These are phyloP conservation scores for Novymonas esmeraldas DNA, from an alignment of 208 protist genomes.

Conservation along the genomic window DNA sequence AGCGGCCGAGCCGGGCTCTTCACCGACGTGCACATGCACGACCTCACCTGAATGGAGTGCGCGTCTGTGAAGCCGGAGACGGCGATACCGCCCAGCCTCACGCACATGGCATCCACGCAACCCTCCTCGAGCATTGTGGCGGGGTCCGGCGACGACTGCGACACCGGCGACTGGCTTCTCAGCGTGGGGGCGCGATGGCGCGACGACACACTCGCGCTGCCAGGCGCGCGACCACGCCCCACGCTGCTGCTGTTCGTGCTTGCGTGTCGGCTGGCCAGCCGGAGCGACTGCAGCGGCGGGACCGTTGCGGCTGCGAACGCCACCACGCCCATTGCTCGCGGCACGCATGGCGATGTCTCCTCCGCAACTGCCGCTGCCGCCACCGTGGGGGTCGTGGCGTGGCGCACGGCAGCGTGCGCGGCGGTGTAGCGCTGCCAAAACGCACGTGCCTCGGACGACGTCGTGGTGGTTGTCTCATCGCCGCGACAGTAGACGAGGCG, in stretches of 20 bases:
- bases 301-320: slow-evolving; percentile 16
- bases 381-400: not conserved
- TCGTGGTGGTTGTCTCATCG: not conserved
- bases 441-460: slow-evolving; percentile 7
- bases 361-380: not conserved
- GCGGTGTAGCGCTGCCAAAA: slow-evolving; percentile 33
- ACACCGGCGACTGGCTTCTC: not conserved
- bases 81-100: slow-evolving; percentile 18
- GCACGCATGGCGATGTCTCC: not conserved
- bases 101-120: slow-evolving; percentile 25
- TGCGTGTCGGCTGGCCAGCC: not conserved
- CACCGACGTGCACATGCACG: slow-evolving; percentile 25
- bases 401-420: slow-evolving; percentile 19
- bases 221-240: not conserved
- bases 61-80: slow-evolving; percentile 27
- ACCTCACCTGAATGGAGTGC: slow-evolving; percentile 14
- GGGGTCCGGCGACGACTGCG: not conserved
- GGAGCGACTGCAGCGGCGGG: slow-evolving; percentile 13
- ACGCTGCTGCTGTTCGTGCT: slow-evolving; percentile 1
- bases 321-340: slow-evolving; percentile 5
- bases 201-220: not conserved
- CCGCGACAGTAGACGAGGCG: slow-evolving; percentile 23
- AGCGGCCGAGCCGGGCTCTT: slow-evolving; percentile 21
- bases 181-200: not conserved
- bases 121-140: slow-evolving; percentile 25